phyloP scores from a whole-genome alignment of 2,329 filamentous ascomycete genomes.

The Cytospora mali region DNA sequence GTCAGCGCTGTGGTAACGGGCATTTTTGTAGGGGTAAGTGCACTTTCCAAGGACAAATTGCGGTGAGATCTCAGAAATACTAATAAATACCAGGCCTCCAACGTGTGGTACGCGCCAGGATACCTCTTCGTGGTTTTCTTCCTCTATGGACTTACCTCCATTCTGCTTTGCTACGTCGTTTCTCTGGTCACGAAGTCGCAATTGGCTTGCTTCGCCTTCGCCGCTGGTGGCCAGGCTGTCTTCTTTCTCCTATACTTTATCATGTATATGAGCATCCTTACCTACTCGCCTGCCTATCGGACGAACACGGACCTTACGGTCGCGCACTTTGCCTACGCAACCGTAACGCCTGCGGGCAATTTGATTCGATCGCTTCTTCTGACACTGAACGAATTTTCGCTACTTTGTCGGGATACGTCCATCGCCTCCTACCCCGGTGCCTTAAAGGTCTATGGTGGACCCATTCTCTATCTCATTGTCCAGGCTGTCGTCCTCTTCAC shows the following conservation, averaged over 20 bases:
- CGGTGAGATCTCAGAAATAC: not conserved
- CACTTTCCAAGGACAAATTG: not conserved
- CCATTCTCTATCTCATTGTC: conserved; percentile 78
- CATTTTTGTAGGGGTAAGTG: conserved; percentile 56
- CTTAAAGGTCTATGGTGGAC: conserved; percentile 77
- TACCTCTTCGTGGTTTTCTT: conserved; percentile 83
- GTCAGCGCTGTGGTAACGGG: conserved; percentile 67
- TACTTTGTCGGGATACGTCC: conserved; percentile 68
- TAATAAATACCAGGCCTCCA: conserved; percentile 41
- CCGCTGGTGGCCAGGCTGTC: conserved; percentile 74
- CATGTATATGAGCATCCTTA: conserved; percentile 71
- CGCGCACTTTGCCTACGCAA: conserved; percentile 74
- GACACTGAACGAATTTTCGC: conserved; percentile 80
- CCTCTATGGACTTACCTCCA: conserved; percentile 79
- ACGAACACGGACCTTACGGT: conserved; percentile 69
- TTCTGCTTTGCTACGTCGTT: conserved; percentile 75
- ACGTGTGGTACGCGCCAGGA: conserved; percentile 75
- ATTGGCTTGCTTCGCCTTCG: conserved; percentile 58
- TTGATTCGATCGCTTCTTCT: conserved; percentile 75
- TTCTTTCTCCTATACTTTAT: conserved; percentile 73
- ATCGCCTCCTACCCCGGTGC: conserved; percentile 69
- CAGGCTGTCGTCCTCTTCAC: conserved; percentile 73
- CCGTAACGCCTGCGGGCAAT: conserved; percentile 76
- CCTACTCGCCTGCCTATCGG: conserved; percentile 69
- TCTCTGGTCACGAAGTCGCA: conserved; percentile 62